Conservation (phyloP, 2,329 filamentous ascomycete species). For the Amylocarpus encephaloides region DNA sequence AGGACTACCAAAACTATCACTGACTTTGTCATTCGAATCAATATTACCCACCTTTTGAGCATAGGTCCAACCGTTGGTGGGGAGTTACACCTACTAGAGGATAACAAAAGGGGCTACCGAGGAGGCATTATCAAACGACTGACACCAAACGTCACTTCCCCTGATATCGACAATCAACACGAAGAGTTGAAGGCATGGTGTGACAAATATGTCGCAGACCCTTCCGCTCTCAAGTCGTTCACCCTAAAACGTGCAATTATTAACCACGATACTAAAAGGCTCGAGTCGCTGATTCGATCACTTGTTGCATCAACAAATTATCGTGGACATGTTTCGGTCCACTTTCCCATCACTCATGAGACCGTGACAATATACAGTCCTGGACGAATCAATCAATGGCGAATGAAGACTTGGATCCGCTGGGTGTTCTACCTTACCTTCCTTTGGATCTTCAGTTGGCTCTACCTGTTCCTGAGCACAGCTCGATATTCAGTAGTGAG, state of each 20-base stretch:
- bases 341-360: conserved; percentile 52
- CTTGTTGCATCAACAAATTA: conserved; percentile 62
- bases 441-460: conserved; percentile 65
- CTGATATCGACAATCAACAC: conserved; percentile 11
- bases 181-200: conserved; percentile 46
- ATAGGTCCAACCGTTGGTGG: conserved; percentile 37
- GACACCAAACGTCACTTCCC: conserved; percentile 37
- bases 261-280: conserved; percentile 52
- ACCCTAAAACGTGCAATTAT: conserved; percentile 44
- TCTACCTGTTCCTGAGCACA: conserved; percentile 60
- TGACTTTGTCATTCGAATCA: conserved; percentile 55
- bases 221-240: conserved; percentile 51
- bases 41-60: conserved; percentile 53
- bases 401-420: conserved; percentile 55
- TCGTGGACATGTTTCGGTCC: conserved; percentile 51
- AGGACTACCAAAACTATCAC: conserved; percentile 41
- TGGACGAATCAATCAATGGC: conserved; percentile 57
- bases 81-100: conserved; percentile 45
- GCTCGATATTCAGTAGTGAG: conserved; percentile 59
- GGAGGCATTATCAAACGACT: conserved; percentile 51
- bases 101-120: conserved; percentile 56
- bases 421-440: conserved; percentile 62
- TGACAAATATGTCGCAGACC: conserved; percentile 56
- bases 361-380: conserved; percentile 58
- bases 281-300: conserved; percentile 47